Evolutionary conservation across 805 yeast species (phyloP), one percentile per base, ranked within the genome.

Genomic region (Ogataea trehalophila): DNA sequence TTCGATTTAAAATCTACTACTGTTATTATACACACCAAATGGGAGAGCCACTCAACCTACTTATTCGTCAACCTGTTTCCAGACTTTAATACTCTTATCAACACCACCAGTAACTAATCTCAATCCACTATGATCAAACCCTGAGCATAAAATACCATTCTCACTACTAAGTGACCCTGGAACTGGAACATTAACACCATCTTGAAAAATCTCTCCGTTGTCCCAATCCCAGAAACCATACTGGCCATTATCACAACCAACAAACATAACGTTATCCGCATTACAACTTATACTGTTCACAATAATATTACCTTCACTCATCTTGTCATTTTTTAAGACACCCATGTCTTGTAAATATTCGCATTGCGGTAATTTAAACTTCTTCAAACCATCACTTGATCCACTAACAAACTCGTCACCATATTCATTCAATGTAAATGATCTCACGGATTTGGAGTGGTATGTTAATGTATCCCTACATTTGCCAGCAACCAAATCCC

Each of bases 401-500:
- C 84, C 96, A 2, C 95, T 79, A 3, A 86, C 81, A 70, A 92
- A 75, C 1, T 95, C 83, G 60, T 76, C 72, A 57, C 85, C 94
- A 1, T 69, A 63, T 0, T 91, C 89, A 58, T 85, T 89, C 26
- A 82, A 55, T 0, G 79, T 74, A 56, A 94, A 68, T 48, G 85
- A 83, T 57, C 98, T 75, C 1, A 94, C 85, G 23, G 91, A 76
- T 60, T 87, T 87, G 39, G 83, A 74, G 66, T 92, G 99, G 52
- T 89, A 95, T 0, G 98, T 90, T 29, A 95, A 63, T 0, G 87
- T 80, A 14, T 85, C 71, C 51, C 71, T 73, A 1, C 91, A 76
- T 54, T 80, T 80, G n/a, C 46, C 96, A 18, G 90, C 88, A 4
- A 85, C 79, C 29, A 89, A 61, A 65, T 94, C 98, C 96, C 97